These are phyloP conservation scores for Cladorrhinum sp. DNA, from an alignment of 2,329 filamentous ascomycete species.

Conservation along the genomic window DNA sequence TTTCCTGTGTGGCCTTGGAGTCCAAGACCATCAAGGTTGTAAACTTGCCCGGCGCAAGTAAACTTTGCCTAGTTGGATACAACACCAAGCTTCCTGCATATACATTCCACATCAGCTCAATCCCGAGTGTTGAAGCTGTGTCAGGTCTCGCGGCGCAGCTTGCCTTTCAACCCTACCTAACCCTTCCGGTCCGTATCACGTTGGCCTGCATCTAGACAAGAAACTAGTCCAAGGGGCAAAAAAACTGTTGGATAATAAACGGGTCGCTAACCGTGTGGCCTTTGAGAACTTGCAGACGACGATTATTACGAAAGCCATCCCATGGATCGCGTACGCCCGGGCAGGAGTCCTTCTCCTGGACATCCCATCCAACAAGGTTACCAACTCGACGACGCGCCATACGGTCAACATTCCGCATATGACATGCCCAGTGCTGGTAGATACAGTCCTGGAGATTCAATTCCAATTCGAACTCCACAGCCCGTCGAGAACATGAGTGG, in stretches of 20 bases:
- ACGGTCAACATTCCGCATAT: constrained; percentile 54
- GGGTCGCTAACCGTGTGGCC: constrained; percentile 20
- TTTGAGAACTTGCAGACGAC: constrained; percentile 45
- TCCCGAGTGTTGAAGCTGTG: constrained; percentile 9
- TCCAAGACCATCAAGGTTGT: constrained; percentile 10
- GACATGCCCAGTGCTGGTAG: constrained; percentile 63
- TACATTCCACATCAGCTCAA: constrained; percentile 1
- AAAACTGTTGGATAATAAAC: not conserved
- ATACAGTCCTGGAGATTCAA: constrained; percentile 67
- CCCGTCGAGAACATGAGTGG: constrained; percentile 51
- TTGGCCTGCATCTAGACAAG: constrained; percentile 12
- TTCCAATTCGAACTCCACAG: constrained; percentile 78
- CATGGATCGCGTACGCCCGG: constrained; percentile 53
- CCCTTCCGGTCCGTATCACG: constrained; percentile 12
- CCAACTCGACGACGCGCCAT: constrained; percentile 77
- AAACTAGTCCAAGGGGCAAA: not conserved
- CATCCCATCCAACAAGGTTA: constrained; percentile 72
- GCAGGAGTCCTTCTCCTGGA: constrained; percentile 72
- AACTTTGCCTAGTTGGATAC: not conserved
- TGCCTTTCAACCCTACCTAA: constrained; percentile 8
- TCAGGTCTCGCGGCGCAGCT: constrained; percentile 18
- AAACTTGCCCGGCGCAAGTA: constrained; percentile 25
- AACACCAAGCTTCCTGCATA: not conserved
- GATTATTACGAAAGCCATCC: constrained; percentile 53
- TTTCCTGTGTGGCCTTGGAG: constrained; percentile 6